Evolutionary conservation across 148 eudicot genomes (phyloP).

Genomic region (Camellia lanceoleosa): DNA sequence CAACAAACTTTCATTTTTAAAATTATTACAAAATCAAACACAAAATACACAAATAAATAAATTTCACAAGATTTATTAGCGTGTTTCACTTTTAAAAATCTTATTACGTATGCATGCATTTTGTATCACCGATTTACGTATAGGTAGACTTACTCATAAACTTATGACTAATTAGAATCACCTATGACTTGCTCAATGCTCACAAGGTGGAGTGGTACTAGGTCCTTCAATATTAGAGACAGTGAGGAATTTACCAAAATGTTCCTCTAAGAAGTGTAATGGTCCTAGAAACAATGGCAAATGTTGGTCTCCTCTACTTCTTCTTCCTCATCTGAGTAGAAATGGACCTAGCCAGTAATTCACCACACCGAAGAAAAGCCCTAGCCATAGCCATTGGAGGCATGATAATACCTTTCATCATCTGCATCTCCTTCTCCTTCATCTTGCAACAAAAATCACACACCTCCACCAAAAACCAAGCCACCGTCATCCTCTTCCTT

Average conservation of each 20-base stretch:
- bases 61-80: no score
- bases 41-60: no score
- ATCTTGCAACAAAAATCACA: constrained; percentile 15
- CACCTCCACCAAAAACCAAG: constrained; percentile 9
- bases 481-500: constrained; percentile 48
- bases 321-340: constrained; percentile 66
- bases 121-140: no score
- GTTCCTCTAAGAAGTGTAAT: constrained; percentile 62
- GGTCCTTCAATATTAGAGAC: constrained; percentile 65
- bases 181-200: neutral
- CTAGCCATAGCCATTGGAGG: constrained; percentile 55
- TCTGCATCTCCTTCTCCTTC: constrained; percentile 42
- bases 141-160: no score
- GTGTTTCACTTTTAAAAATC: no score
- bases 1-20: no score
- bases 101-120: no score
- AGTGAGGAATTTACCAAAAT: constrained; percentile 26
- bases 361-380: constrained; percentile 43
- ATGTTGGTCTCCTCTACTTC: constrained; percentile 63
- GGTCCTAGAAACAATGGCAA: constrained; percentile 70
- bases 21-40: no score
- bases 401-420: constrained; percentile 49
- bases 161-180: neutral
- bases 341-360: constrained; percentile 49
- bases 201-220: constrained; percentile 58